Conservation (phyloP, 306 rosid species). For the Begonia fuchsioides region DNA sequence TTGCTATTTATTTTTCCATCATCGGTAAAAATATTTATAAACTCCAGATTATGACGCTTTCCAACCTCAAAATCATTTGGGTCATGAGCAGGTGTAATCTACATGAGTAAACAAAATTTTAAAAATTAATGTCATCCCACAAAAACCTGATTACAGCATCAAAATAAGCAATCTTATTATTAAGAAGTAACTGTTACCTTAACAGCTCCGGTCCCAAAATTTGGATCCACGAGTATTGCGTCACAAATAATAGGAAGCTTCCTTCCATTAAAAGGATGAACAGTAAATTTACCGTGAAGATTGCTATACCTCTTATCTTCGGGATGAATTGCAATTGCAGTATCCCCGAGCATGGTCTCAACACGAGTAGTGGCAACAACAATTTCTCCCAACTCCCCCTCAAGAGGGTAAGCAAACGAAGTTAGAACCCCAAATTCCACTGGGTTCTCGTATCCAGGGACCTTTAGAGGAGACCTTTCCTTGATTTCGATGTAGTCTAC, state of each 20-base stretch:
- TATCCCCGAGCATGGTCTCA: slow-evolving; percentile 97
- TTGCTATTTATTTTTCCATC: slow-evolving; percentile 82
- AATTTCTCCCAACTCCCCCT: slow-evolving; percentile 70
- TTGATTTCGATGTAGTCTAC: slow-evolving; percentile 80
- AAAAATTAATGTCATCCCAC: slow-evolving; percentile 3
- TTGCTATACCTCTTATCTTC: slow-evolving; percentile 47
- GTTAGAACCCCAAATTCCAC: slow-evolving; percentile 86
- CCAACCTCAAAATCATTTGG: slow-evolving; percentile 95
- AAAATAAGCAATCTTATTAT: background rate
- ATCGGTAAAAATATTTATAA: slow-evolving; percentile 65
- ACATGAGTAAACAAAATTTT: slow-evolving; percentile 19
- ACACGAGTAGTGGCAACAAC: slow-evolving; percentile 90
- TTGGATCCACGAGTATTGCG: slow-evolving; percentile 78
- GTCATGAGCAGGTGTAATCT: slow-evolving; percentile 99
- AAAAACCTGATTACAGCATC: slow-evolving; percentile 1
- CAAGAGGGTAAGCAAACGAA: slow-evolving; percentile 78
- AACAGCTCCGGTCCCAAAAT: slow-evolving; percentile 91
- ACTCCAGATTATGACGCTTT: slow-evolving; percentile 70
- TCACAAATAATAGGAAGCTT: slow-evolving; percentile 76
- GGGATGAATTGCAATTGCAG: slow-evolving; percentile 88
- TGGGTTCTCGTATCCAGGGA: slow-evolving; percentile 71
- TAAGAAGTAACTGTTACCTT: slow-evolving; percentile 40
- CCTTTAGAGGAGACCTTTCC: slow-evolving; percentile 48
- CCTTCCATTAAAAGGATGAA: slow-evolving; percentile 85
- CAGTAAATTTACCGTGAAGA: slow-evolving; percentile 75